Conservation (phyloP, 2,329 filamentous ascomycete species). For the Ophiocordyceps sinensis region DNA sequence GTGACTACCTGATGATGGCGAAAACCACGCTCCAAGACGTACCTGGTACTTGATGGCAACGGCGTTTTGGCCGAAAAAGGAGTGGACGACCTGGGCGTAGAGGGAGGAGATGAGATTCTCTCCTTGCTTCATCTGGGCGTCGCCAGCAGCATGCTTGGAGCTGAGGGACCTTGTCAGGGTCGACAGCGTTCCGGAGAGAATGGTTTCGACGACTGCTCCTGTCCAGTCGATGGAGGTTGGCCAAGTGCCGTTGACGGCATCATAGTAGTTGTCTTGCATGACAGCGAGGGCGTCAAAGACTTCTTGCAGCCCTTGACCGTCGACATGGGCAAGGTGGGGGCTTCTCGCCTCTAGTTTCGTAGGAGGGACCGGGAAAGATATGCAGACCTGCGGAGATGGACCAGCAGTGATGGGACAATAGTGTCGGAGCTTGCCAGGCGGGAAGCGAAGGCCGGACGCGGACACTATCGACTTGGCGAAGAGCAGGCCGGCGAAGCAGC, state of each 20-base stretch:
- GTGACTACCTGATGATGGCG: background rate
- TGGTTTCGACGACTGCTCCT: slow-evolving; percentile 67
- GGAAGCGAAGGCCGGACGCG: background rate
- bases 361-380: background rate
- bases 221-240: slow-evolving; percentile 88
- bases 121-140: slow-evolving; percentile 30
- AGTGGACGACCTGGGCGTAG: slow-evolving; percentile 62
- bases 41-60: slow-evolving; percentile 52
- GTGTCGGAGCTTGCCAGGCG: background rate
- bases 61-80: slow-evolving; percentile 77
- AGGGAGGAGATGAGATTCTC: slow-evolving; percentile 75
- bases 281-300: slow-evolving; percentile 52
- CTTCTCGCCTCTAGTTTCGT: background rate
- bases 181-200: slow-evolving; percentile 57
- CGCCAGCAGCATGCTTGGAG: slow-evolving; percentile 18
- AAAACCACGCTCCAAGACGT: background rate
- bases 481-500: background rate
- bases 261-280: slow-evolving; percentile 69
- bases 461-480: background rate
- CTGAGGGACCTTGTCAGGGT: slow-evolving; percentile 46
- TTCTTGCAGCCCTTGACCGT: slow-evolving; percentile 23
- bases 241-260: slow-evolving; percentile 67
- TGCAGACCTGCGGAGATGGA: background rate
- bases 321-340: background rate
- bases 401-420: background rate